Evolutionary conservation across 495 filamentous ascomycete genomes (phyloP).

Genomic region (Aspergillus sclerotiicarbonarius): DNA sequence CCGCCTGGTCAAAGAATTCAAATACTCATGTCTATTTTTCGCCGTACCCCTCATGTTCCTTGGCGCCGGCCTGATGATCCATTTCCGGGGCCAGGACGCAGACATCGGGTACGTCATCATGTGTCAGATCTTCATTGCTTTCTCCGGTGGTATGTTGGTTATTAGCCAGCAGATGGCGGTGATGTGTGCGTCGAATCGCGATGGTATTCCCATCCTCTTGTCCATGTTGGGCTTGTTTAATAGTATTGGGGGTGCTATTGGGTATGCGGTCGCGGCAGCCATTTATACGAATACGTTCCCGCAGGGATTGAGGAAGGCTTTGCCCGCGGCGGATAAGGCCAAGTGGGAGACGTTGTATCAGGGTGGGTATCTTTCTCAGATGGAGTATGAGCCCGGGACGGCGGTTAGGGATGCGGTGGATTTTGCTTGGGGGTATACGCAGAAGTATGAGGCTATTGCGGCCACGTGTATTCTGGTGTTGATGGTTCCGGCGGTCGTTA

Average conservation of each 20-base stretch:
- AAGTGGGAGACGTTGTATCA: constrained; percentile 48
- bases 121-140: constrained; percentile 77
- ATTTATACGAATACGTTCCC: constrained; percentile 71
- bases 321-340: constrained; percentile 43
- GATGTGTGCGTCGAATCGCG: constrained; percentile 62
- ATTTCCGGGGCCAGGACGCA: constrained; percentile 61
- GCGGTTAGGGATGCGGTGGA: constrained; percentile 54
- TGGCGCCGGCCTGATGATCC: constrained; percentile 64
- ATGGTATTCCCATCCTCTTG: constrained; percentile 69
- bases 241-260: constrained; percentile 68
- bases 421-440: constrained; percentile 58
- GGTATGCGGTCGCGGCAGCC: constrained; percentile 60
- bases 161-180: constrained; percentile 71
- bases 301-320: constrained; percentile 38
- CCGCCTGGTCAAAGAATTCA: constrained; percentile 56
- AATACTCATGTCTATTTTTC: constrained; percentile 56
- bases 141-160: constrained; percentile 62
- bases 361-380: constrained; percentile 48
- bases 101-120: constrained; percentile 68
- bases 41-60: constrained; percentile 62
- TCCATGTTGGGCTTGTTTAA: constrained; percentile 66
- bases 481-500: constrained; percentile 34
- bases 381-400: constrained; percentile 52
- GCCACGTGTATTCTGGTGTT: constrained; percentile 41
- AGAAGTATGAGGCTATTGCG: constrained; percentile 58